Base-by-base conservation (phyloP, 2,329 filamentous ascomycete genomes). In the Aspergillus vadensis region DNA sequence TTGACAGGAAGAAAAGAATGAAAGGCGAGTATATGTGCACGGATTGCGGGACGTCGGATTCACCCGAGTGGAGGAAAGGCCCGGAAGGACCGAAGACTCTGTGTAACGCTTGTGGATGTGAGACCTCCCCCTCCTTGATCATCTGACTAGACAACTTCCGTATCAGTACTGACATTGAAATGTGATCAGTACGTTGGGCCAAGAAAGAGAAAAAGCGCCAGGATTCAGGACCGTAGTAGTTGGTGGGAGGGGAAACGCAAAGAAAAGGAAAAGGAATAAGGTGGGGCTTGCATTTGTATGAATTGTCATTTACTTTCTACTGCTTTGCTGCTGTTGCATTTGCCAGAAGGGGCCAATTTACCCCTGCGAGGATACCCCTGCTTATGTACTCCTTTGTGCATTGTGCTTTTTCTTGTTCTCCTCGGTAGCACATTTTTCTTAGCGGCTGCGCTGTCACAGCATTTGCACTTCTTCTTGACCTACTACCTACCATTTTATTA, bases 11-110 rank as follows among this genome's bases (percentile, higher is more conserved):
- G 74, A 88, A 96, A 81, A 96, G 96, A 75, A 81, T 91, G 50
- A 97, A 97, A 74, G 85, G 97, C 72, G 93, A 97, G 81, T 97
- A 97, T 73, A 91, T 97, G 39, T 98, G 94, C 76, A 94, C 91
- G 1, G 94, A 97, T 75, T 98, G 94, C 77, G 93, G 94, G 81
- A 97, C 92, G 0, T 83, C 96, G 43, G 93, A 97, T 72, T 96
- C 91, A 15, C 94, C 94, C 0, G 94, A 98, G 80, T 98, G 94
- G 94, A 85, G 94, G 63, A 97, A 97, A 76, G 94, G 94, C 0
- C 94, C 94, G 0, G 91, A 86, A 64, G 94, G 94, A 2, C 93
- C 93, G 1, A 97, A 98, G 77, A 97, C 94, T 8, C 80, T 98
- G 12, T 98, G 94, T 77, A 98, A 98, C 79, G 94, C 94, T 7